Base-by-base conservation (phyloP, 768 basidiomycete genomes). In the Termitomyces sp. region DNA sequence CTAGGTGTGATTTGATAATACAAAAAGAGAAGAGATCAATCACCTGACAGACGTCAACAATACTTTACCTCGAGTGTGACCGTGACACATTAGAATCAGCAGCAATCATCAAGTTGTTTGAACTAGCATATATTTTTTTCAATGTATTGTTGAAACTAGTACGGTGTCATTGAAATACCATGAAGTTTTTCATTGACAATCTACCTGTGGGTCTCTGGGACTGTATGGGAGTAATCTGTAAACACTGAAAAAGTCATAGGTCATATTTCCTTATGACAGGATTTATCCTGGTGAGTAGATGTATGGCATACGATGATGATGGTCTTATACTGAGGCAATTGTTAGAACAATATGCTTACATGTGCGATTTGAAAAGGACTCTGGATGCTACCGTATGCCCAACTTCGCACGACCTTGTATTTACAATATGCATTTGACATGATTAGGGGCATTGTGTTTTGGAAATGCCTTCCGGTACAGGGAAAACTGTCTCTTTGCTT, bases 381-480 rank as follows among this genome's bases (percentile, higher is more conserved):
- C 81, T 99, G 18, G 97, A 99, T 74, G 95, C 94, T 36, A 88
- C 92, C 59, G 95, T 94, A 71, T 60, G 46, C 58, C 28, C 42
- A 24, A 45, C 54, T 58, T 53, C 12, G 48, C 16, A n/a, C 55
- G 42, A 24, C n/a, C 30, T 42, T 42, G 40, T n/a, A 10, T 6
- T n/a, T 32, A 30, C 26, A 18, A 30, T 44, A 12, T 51, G 30
- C 42, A 38, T 28, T 33, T 28, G 32, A 48, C 38, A 35, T 32
- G 4, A 43, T 28, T 48, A 98, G 94, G 97, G 97, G 51, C 97
- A 99, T 65, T 98, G 97, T 70, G 93, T 98, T n/a, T 81, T 99
- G 38, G 97, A 99, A 77, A 99, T 99, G 97, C 97, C 97, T 61
- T 98, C 97, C 12, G 97, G 97, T 16, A 99, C 97, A 22, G 97